Evolutionary conservation across 495 filamentous ascomycete genomes (phyloP), one percentile per base, ranked within the genome.

Genomic region (Daldinia concentrica): DNA sequence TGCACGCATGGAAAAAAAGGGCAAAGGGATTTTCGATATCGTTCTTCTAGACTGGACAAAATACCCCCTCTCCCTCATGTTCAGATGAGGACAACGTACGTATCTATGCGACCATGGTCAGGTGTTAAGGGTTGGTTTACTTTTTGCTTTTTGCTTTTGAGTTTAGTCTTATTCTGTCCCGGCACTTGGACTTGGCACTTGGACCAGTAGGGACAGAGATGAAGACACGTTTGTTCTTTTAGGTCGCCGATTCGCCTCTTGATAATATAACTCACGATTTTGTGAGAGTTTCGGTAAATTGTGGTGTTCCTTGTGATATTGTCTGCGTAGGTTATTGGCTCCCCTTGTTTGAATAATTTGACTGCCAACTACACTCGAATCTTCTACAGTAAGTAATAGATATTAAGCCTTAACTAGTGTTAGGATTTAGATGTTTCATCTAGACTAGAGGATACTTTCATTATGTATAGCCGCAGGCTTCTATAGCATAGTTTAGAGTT

Each of bases 1-100:
- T 27, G 50, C 50, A 54, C 30, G 50, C 50, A 54, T 30, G 12
- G 50, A 29, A 54, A 54, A 54, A 54, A 54, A 30, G 27, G 27
- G 50, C 27, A 29, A n/a, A 54, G 24, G 24, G 50, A 27, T 48
- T 48, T 48, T 48, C 43, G 9, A 22, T 48, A 24, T 48, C 43
- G 43, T 24, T 48, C 4, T 48, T 48, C 43, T 48, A 48, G 43
- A 48, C 43, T 48, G 17, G 19, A 48, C 7, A 48, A 48, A 48
- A 48, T 48, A 48, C 27, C 54, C 30, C 29, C n/a, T 57, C 29
- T 34, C 14, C 54, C 29, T 19, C 29, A 34, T 22, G 17, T 48
- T 48, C 9, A 12, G 3, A 24, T 48, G 43, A 48, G 43, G 43
- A 48, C 9, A 19, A 48, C 14, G 43, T 24, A 48, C 17, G 3